These are phyloP conservation scores for Scheffersomyces parashehatae DNA, from an alignment of 1,139 yeast species.

Conservation along the genomic window DNA sequence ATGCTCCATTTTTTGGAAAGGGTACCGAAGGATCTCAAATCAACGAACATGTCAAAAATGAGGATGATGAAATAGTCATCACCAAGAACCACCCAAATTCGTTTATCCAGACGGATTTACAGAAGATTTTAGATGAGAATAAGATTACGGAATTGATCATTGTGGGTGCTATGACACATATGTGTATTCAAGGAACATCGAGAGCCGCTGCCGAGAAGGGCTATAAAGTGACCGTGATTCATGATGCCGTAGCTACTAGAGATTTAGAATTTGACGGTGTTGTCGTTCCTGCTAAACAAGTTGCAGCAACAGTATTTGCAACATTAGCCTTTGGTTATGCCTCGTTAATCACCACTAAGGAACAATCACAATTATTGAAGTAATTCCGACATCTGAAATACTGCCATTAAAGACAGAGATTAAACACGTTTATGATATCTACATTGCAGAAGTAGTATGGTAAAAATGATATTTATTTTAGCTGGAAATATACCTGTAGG, in stretches of 20 bases:
- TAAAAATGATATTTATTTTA: no score
- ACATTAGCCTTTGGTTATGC: constrained; percentile 7
- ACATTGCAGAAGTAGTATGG: no score
- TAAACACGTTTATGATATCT: no score
- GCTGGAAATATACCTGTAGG: no score
- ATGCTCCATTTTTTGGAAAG: constrained; percentile 8
- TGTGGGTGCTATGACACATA: constrained; percentile 7
- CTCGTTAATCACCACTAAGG: neutral
- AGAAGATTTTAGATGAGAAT: constrained; percentile 2
- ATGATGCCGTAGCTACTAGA: constrained; percentile 6
- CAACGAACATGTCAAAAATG: constrained; percentile 2
- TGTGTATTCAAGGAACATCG: constrained; percentile 7
- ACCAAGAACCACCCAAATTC: constrained; percentile 5
- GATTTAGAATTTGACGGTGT: constrained; percentile 6
- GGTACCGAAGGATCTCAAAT: constrained; percentile 8
- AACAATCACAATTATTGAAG: no score
- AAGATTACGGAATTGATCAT: constrained; percentile 3
- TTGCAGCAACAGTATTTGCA: constrained; percentile 5
- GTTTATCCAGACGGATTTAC: constrained; percentile 4
- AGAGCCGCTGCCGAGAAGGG: constrained; percentile 7
- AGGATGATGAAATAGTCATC: constrained; percentile 3
- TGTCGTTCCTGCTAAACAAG: constrained; percentile 5
- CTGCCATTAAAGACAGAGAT: no score
- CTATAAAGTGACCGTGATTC: constrained; percentile 5
- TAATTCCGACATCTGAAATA: no score